These are phyloP conservation scores for Dimocarpus longan DNA, from an alignment of 345 rosid species.

Conservation along the genomic window DNA sequence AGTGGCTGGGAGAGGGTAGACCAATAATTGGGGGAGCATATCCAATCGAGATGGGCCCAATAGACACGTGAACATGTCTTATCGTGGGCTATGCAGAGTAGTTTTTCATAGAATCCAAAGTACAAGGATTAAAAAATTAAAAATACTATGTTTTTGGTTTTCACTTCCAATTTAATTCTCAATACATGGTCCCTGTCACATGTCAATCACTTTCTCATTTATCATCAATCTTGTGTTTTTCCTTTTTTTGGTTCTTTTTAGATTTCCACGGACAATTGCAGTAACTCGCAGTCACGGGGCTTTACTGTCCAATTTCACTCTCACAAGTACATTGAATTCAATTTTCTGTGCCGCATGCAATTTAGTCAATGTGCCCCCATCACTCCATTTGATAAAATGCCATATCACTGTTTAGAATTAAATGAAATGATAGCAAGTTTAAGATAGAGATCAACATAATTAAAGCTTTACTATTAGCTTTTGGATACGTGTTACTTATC, in stretches of 20 bases:
- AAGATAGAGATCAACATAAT: background rate
- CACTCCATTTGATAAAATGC: background rate
- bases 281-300: background rate
- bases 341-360: background rate
- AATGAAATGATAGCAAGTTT: background rate
- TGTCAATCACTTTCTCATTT: background rate
- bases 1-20: background rate
- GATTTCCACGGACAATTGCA: background rate
- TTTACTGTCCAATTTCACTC: background rate
- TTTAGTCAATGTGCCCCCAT: background rate
- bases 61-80: slow-evolving; percentile 19
- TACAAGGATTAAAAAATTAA: background rate
- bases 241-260: no score
- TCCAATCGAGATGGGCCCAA: slow-evolving; percentile 11
- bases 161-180: background rate
- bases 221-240: background rate
- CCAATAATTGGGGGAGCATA: background rate
- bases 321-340: background rate
- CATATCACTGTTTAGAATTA: background rate
- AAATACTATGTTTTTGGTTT: background rate
- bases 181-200: background rate
- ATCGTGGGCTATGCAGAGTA: background rate
- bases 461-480: background rate
- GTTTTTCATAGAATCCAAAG: background rate
- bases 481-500: background rate